Evolutionary conservation across 208 protist genomes (phyloP), one percentile per base, ranked within the genome.

Genomic region (Trypanosoma vivax): DNA sequence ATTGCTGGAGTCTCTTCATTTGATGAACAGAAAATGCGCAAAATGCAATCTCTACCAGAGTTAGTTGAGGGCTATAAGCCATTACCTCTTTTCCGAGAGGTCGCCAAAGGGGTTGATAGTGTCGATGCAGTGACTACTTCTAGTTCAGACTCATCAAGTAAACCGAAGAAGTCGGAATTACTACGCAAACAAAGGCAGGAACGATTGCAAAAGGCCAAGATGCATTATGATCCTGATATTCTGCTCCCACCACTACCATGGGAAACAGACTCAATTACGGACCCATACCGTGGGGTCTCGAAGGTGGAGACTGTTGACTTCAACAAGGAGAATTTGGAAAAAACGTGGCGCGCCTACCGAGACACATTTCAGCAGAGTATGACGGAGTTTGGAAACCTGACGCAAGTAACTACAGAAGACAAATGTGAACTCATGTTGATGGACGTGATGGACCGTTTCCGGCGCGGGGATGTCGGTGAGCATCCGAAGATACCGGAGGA

Each of bases 231-330:
- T 52, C 61, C 67, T 0, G 82, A 93, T 52, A 83, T 90, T 55
- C 48, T 93, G 29, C 77, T 93, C 24, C 82, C 86, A 13, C 73
- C 76, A 18, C 61, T 93, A 39, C 86, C 86, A 49, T 93, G 86
- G 86, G 86, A 93, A 59, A 80, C 74, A 11, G 86, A 90, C 54
- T 87, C 86, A 16, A 70, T 93, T 33, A 72, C 85, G 2, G 86
- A 93, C 57, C 79, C 86, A 25, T 89, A 93, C 53, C 76, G 86
- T 37, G 86, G 82, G 0, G 71, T 90, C 14, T 76, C 71, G 23
- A 55, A 63, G 10, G 69, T 59, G 23, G 76, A 86, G 24, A 72
- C 68, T n/a, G 65, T 87, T 6, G 70, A 77, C 24, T 88, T 93
- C 49, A 67, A 90, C 63, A 89, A 88, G 65, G 65, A 72, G 28